Conservation (phyloP, 2,329 filamentous ascomycete genomes). For the Ascochyta clinopodiicola region DNA sequence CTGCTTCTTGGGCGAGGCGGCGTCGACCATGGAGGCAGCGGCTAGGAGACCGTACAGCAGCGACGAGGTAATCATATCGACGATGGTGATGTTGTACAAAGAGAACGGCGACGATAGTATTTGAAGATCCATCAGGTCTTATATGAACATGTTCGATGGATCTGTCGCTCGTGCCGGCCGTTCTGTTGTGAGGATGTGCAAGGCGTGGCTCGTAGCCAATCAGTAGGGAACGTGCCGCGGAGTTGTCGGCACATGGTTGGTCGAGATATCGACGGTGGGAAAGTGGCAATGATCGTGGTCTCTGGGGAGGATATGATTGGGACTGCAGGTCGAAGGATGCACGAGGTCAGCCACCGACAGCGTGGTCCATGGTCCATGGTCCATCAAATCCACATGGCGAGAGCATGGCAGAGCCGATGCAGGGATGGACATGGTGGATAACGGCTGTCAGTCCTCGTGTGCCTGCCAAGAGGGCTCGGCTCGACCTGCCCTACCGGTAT, state of each 20-base stretch:
- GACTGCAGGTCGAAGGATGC: no score
- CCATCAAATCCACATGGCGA: no score
- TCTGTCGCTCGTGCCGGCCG: not conserved
- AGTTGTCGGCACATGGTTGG: conserved; percentile 7
- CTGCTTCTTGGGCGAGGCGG: conserved; percentile 37
- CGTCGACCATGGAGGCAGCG: conserved; percentile 21
- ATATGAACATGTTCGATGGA: conserved; percentile 3
- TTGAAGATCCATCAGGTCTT: conserved; percentile 10
- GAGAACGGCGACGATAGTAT: not conserved
- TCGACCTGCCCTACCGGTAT: conserved; percentile 22
- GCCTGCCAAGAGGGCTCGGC: conserved; percentile 14
- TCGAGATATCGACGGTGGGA: not conserved
- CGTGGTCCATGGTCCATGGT: no score
- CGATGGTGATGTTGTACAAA: not conserved
- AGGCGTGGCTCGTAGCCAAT: conserved; percentile 27
- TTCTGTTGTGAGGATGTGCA: not conserved
- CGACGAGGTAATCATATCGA: conserved; percentile 26
- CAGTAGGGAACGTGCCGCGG: conserved; percentile 29
- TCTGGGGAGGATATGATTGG: conserved; percentile 15
- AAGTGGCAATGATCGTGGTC: not conserved
- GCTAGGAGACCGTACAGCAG: conserved; percentile 27
- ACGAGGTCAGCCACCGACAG: no score
- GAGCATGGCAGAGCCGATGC: no score
- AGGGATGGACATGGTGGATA: no score
- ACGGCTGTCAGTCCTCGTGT: not conserved